Evolutionary conservation across 148 eudicot genomes (phyloP).

Genomic region (Chenopodium suecicum): DNA sequence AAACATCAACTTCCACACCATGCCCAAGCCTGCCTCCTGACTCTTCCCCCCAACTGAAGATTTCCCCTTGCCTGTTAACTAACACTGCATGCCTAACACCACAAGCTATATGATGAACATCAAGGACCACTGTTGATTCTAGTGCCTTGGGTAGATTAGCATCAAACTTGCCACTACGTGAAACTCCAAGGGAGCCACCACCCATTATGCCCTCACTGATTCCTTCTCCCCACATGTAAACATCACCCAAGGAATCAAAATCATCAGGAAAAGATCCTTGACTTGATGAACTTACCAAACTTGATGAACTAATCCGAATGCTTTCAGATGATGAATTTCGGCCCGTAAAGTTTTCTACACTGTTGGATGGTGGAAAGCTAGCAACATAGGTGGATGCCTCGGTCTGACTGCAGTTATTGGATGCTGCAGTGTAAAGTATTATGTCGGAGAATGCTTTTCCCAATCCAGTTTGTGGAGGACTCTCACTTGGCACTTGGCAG

Average conservation of each 20-base stretch:
- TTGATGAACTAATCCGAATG: conserved; percentile 70
- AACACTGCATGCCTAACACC: conserved; percentile 76
- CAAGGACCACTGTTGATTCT: conserved; percentile 73
- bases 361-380: conserved; percentile 30
- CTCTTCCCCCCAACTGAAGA: conserved; percentile 92
- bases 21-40: conserved; percentile 95
- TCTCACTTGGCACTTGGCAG: conserved; percentile 37
- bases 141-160: conserved; percentile 66
- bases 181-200: conserved; percentile 46
- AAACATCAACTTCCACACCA: conserved; percentile 68
- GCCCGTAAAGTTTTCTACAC: conserved; percentile 43
- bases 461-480: conserved; percentile 55
- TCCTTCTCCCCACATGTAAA: conserved; percentile 86
- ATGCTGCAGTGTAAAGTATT: conserved; percentile 50
- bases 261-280: conserved; percentile 76
- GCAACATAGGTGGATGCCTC: conserved; percentile 38
- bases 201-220: conserved; percentile 61
- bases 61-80: conserved; percentile 84
- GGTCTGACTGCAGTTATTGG: conserved; percentile 38
- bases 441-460: conserved; percentile 83
- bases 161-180: conserved; percentile 43
- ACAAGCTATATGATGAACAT: conserved; percentile 69
- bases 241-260: conserved; percentile 80
- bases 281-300: conserved; percentile 87
- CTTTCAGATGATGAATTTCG: conserved; percentile 63